A percentile compares a stretch with the other conserved stretches of the same genome.
phyloP scores from a whole-genome alignment of 495 filamentous ascomycete genomes.

The Aspergillus avenaceus region DNA sequence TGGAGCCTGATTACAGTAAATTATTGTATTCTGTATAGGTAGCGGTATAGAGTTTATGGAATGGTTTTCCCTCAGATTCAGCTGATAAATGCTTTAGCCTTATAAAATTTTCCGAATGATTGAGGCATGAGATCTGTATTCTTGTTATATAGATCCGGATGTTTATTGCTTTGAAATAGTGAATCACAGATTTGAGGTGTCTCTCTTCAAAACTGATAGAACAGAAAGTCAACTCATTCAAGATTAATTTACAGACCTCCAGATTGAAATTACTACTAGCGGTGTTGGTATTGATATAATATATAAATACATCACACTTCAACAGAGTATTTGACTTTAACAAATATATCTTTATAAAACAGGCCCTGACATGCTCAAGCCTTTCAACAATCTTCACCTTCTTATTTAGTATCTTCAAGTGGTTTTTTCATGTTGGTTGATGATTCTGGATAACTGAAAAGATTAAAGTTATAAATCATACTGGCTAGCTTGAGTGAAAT shows the following conservation, averaged over 20 bases:
- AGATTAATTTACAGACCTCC: not conserved
- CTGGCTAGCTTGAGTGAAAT: not conserved
- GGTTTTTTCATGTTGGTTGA: not conserved
- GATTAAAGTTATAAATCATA: not conserved
- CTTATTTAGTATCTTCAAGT: not conserved
- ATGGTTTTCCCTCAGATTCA: not conserved
- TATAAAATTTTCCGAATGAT: not conserved
- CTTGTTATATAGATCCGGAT: not conserved
- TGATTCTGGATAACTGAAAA: not conserved
- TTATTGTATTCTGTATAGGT: not conserved
- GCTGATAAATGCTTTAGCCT: not conserved
- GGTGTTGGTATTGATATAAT: not conserved
- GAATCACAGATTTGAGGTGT: not conserved
- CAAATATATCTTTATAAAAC: not conserved
- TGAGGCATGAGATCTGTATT: not conserved
- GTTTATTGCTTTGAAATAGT: not conserved
- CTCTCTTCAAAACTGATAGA: slow-evolving; percentile 2
- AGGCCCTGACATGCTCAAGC: not conserved
- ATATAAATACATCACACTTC: not conserved
- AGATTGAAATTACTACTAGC: not conserved
- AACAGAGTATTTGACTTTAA: not conserved
- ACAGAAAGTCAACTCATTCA: not conserved
- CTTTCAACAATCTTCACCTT: not conserved
- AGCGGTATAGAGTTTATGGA: not conserved
- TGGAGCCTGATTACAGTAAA: not conserved